Percentiles rank a stretch among this genome's conserved stretches.
Evolutionary conservation across 1,284 basidiomycete genomes (phyloP).

Genomic region (Amylostereum chailletii): DNA sequence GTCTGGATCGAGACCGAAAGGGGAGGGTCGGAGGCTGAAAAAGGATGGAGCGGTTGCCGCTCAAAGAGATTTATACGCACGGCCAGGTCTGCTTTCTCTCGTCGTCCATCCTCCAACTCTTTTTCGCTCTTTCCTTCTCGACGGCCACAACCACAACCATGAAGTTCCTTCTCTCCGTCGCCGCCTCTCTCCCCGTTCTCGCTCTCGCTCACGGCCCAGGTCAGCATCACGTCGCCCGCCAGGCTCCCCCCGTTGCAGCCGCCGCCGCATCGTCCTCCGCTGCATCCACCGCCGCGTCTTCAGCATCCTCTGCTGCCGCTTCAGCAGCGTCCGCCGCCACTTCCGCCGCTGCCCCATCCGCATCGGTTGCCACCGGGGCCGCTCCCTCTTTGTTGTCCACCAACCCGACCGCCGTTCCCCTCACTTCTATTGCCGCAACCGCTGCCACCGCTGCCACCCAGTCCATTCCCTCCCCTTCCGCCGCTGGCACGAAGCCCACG

Average conservation of each 20-base stretch:
- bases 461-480: constrained; percentile 27
- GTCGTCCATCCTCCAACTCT: constrained; percentile 7
- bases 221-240: constrained; percentile 20
- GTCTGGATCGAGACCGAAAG: not conserved
- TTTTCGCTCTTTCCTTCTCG: constrained; percentile 14
- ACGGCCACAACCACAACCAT: constrained; percentile 20
- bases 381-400: constrained; percentile 32
- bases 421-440: constrained; percentile 34
- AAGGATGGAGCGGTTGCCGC: not conserved
- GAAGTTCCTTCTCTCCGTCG: constrained; percentile 24
- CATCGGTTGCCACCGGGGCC: constrained; percentile 11
- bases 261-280: constrained; percentile 20
- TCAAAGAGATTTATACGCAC: not conserved
- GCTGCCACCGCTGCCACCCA: constrained; percentile 30
- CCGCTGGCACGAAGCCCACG: constrained; percentile 36
- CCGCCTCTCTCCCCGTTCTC: constrained; percentile 23
- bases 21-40: not conserved
- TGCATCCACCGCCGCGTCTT: constrained; percentile 19
- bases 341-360: constrained; percentile 5
- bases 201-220: constrained; percentile 20
- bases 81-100: not conserved
- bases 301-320: constrained; percentile 3
- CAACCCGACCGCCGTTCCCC: constrained; percentile 54
- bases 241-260: constrained; percentile 20
- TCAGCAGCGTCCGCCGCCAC: constrained; percentile 4